These are phyloP conservation scores for Ceratobasidium sp. DNA, from an alignment of 1,284 basidiomycete genomes.

Conservation along the genomic window DNA sequence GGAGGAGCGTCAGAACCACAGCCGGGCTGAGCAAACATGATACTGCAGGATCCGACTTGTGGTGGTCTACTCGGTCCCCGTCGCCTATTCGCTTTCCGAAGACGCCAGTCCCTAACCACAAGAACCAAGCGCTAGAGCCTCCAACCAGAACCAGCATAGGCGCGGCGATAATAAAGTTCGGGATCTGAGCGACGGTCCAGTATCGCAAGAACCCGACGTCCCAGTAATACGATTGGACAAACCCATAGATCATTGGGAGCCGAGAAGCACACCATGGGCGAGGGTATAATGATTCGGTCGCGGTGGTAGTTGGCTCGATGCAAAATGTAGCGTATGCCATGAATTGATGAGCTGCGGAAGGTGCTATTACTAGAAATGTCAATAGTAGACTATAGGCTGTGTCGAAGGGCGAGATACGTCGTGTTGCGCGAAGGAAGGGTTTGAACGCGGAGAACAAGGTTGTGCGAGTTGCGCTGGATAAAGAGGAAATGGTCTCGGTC, in stretches of 20 bases:
- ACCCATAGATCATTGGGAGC: constrained; percentile 80
- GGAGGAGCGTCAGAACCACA: constrained; percentile 51
- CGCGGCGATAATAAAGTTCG: constrained; percentile 85
- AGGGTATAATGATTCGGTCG: background rate
- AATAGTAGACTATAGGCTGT: too few species aligned
- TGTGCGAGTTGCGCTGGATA: too few species aligned
- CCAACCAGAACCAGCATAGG: constrained; percentile 70
- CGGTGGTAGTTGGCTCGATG: constrained; percentile 10
- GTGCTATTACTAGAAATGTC: constrained; percentile 65
- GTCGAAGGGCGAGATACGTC: too few species aligned
- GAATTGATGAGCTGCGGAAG: constrained; percentile 78
- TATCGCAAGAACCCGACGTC: constrained; percentile 86
- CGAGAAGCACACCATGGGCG: constrained; percentile 72
- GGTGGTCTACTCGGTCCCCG: too few species aligned
- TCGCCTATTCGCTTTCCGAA: too few species aligned
- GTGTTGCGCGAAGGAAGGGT: too few species aligned
- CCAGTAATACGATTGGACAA: constrained; percentile 90
- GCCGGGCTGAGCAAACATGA: background rate
- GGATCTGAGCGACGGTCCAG: constrained; percentile 84
- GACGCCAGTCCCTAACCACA: too few species aligned
- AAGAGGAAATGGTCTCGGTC: too few species aligned
- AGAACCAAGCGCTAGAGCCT: constrained; percentile 18
- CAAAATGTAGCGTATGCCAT: constrained; percentile 77
- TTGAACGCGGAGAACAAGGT: too few species aligned
- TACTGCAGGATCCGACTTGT: too few species aligned